Base-by-base conservation (phyloP, 257 asterid species). In the Nicotiana noctiflora region DNA sequence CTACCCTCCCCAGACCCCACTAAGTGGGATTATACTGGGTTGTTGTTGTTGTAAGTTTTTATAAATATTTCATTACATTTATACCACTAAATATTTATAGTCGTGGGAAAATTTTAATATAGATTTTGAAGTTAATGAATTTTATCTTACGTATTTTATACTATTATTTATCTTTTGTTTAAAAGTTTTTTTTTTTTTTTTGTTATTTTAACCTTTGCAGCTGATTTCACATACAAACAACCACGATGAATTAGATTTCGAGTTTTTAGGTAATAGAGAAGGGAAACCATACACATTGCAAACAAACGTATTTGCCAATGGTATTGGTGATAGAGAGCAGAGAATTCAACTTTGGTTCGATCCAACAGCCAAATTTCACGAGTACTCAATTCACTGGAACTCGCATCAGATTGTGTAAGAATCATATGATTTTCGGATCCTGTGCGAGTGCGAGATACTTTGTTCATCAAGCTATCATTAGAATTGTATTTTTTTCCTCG, bases 301-400 rank as follows among this genome's bases (percentile, higher is more conserved):
- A 55, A 81, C 83, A 51, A 81, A 81, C 13, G 62, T 81, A 29
- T n/a, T 72, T 31, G 44, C 78, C 7, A 75, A 81, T 61, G 83
- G 83, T 53, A 3, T 80, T 12, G 77, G 83, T 34, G 70, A 79
- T 25, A 79, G 82, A 61, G 82, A 79, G 46, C 49, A 79, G 25
- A 79, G 62, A 21, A 62, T 79, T 79, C 18, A 40, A 40, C 82
- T 79, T 53, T 79, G 76, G 82, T 79, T 79, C 15, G 76, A 79
- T 62, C 82, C 82, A 27, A n/a, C 81, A 11, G 44, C 81, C 0
- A 32, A 3, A 2, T 62, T 79, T 44, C 75, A 79, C 25, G 53
- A 64, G 21, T 79, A 78, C 46, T 46, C 67, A 79, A 79, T 79
- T 62, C 82, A 62, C 4, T 79, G 82, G 75, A 79, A 79, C 40